phyloP scores from a whole-genome alignment of 352 stramenopile species.

The Globisporangium abappressorium region DNA sequence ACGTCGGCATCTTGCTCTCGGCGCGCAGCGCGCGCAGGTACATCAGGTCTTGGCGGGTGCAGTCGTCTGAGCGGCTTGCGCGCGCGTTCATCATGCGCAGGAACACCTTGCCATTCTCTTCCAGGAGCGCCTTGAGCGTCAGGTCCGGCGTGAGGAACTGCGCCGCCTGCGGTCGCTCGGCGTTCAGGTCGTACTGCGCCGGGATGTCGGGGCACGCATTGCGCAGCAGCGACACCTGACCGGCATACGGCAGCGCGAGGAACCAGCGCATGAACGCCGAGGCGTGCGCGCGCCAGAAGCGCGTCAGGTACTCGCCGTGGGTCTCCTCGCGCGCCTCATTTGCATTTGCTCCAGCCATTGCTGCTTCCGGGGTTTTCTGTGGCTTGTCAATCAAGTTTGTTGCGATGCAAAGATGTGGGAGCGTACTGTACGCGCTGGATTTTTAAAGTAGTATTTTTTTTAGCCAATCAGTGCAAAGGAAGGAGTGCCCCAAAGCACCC shows the following conservation, averaged over 20 bases:
- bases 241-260: conserved; percentile 66
- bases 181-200: conserved; percentile 47
- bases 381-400: not conserved
- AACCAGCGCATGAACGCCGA: conserved; percentile 86
- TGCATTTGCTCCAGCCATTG: conserved; percentile 30
- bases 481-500: not conserved
- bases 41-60: conserved; percentile 68
- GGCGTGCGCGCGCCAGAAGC: conserved; percentile 73
- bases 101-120: conserved; percentile 79
- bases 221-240: conserved; percentile 69
- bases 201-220: conserved; percentile 82
- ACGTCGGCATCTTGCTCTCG: conserved; percentile 74
- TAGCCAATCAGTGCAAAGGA: not conserved
- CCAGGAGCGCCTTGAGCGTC: conserved; percentile 64
- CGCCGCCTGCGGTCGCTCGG: conserved; percentile 43
- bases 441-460: not conserved
- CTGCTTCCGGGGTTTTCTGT: not conserved
- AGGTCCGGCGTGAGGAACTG: conserved; percentile 76
- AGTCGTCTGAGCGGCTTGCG: conserved; percentile 63
- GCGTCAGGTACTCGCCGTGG: conserved; percentile 52
- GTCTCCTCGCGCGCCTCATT: conserved; percentile 28
- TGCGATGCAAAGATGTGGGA: not conserved
- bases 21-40: conserved; percentile 63
- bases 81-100: conserved; percentile 75
- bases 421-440: not conserved